Evolutionary conservation across 164 flowering plant species (phyloP).

Genomic region (Stephania yunnanensis): DNA sequence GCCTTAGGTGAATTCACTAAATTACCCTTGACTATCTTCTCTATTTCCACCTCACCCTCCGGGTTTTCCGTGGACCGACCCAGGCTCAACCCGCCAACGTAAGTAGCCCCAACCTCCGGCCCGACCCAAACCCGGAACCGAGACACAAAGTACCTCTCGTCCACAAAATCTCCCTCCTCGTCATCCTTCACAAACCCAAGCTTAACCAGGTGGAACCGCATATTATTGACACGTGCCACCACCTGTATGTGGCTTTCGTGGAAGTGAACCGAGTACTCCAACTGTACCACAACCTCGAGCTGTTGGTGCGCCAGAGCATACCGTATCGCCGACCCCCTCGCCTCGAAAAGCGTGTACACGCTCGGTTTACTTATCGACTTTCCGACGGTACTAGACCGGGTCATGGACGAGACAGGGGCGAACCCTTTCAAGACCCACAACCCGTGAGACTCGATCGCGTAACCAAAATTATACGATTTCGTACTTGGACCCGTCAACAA

Average conservation of each 20-base stretch:
- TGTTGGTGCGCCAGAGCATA: slow-evolving; percentile 87
- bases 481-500: slow-evolving; percentile 7
- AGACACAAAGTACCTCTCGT: slow-evolving; percentile 65
- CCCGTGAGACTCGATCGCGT: slow-evolving; percentile 66
- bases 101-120: slow-evolving; percentile 62
- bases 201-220: slow-evolving; percentile 65
- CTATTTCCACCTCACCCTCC: slow-evolving; percentile 42
- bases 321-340: slow-evolving; percentile 52
- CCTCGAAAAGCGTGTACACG: slow-evolving; percentile 25
- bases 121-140: slow-evolving; percentile 67
- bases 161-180: slow-evolving; percentile 22
- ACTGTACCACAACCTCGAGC: slow-evolving; percentile 64
- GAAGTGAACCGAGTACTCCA: slow-evolving; percentile 54
- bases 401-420: slow-evolving; percentile 56
- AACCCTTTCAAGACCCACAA: slow-evolving; percentile 67
- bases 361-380: not conserved
- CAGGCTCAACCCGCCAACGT: slow-evolving; percentile 53
- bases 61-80: slow-evolving; percentile 63
- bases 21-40: slow-evolving; percentile 46
- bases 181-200: slow-evolving; percentile 42
- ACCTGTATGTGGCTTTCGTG: slow-evolving; percentile 46
- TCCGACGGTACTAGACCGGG: slow-evolving; percentile 15
- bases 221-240: slow-evolving; percentile 59
- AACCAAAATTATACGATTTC: slow-evolving; percentile 39
- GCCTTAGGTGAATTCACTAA: slow-evolving; percentile 32